Base-by-base conservation (phyloP, 2,329 filamentous ascomycete genomes). In the Penicillium sp. region DNA sequence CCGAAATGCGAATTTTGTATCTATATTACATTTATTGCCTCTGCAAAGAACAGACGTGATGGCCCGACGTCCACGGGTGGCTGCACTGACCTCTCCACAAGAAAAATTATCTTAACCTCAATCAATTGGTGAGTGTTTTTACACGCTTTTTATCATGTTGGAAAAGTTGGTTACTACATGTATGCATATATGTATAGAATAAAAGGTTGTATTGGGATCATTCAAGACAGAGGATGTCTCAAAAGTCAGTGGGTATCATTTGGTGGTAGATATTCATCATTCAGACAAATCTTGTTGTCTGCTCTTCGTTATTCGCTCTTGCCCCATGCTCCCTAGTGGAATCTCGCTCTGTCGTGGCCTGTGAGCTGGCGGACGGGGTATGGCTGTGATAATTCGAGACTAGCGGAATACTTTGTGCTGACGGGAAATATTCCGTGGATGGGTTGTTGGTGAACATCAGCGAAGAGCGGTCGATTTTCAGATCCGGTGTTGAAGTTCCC, bases 181-280 rank as follows among this genome's bases (percentile, higher is more conserved):
- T 18, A 18, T 18, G 18, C 18, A 18, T 18, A 18, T 27, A 27
- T 8, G 5, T 27, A 4, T 27, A 6, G 24, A 8, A 27, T 5
- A 4, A 27, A 27, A 27, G 1, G 2, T 27, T 27, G 24, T 27
- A 27, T 77, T 67, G 46, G 32, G 2, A 34, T 34, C 10, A 11
- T 10, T 34, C 32, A 34, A 27, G 24, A 27, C 8, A 27, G 24
- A 8, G 8, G 5, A 27, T 27, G 5, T 8, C 24, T 27, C 24
- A 27, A 27, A 27, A 6, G 8, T 27, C 24, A 16, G n/a, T n/a
- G 38, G 16, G n/a, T 40, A 40, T 40, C 9, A 9, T 21, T 40
- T 1, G 18, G 38, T 10, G 6, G 18, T 6, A 7, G 14, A 40
- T 21, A 18, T 40, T 11, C 38, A n/a, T 10, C 18, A 5, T 8